Percentiles rank a stretch among this genome's conserved stretches.
phyloP scores from a whole-genome alignment of 1,284 basidiomycete species.

The Papiliotrema terrestris region DNA sequence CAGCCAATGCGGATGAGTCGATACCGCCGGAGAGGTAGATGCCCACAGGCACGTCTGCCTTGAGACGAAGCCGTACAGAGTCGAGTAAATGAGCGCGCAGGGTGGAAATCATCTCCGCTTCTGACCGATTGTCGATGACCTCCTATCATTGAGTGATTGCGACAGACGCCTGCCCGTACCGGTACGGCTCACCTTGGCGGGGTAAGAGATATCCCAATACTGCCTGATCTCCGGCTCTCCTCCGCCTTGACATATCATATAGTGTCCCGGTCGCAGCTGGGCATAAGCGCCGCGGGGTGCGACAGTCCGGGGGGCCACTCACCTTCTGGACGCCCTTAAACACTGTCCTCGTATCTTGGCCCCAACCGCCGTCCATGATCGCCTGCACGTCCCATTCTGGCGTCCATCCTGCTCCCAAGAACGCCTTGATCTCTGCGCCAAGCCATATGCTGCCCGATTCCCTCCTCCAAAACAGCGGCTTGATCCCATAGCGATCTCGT shows the following conservation, averaged over 20 bases:
- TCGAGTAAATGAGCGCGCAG: conserved; percentile 46
- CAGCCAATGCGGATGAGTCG: conserved; percentile 48
- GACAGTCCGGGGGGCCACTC: no score
- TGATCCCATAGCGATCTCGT: conserved; percentile 50
- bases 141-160: background rate
- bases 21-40: conserved; percentile 51
- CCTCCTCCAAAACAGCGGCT: conserved; percentile 48
- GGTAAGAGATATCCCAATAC: conserved; percentile 46
- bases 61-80: conserved; percentile 47
- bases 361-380: conserved; percentile 26
- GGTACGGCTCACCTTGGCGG: conserved; percentile 20
- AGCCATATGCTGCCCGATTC: conserved; percentile 46
- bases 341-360: conserved; percentile 30
- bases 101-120: conserved; percentile 40
- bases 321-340: conserved; percentile 47
- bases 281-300: conserved; percentile 2
- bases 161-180: background rate
- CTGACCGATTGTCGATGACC: conserved; percentile 29
- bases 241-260: conserved; percentile 37
- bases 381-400: conserved; percentile 32
- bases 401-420: conserved; percentile 40
- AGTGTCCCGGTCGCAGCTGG: conserved; percentile 47
- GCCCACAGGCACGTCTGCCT: conserved; percentile 51
- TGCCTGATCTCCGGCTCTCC: conserved; percentile 44
- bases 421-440: conserved; percentile 49